A percentile compares a stretch with the other conserved stretches of the same genome.
Conservation (phyloP, 2,329 filamentous ascomycete species). For the Falciphora oryzae region DNA sequence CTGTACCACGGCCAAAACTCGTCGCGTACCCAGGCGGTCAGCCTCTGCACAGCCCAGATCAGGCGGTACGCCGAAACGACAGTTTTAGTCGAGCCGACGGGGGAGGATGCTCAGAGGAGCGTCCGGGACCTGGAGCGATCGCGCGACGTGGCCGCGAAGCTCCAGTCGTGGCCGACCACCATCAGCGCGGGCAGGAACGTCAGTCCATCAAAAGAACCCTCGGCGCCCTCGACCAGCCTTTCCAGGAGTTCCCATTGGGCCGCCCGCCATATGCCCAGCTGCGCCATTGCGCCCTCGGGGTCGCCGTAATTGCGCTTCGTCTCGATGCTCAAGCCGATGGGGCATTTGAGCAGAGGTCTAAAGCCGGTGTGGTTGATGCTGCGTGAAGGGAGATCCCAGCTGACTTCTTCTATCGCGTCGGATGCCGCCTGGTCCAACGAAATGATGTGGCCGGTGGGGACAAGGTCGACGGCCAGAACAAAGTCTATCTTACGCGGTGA, state of each 20-base stretch:
- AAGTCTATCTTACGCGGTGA: too few species aligned
- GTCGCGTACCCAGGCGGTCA: neutral
- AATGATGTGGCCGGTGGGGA: too few species aligned
- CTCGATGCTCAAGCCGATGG: slow-evolving; percentile 10
- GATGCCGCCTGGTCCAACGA: too few species aligned
- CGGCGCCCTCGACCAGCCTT: too few species aligned
- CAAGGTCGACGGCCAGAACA: too few species aligned
- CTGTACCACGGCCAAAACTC: slow-evolving; percentile 6
- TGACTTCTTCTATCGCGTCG: too few species aligned
- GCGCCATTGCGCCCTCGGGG: slow-evolving; percentile 1
- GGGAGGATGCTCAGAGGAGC: neutral
- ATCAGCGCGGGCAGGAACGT: slow-evolving; percentile 1
- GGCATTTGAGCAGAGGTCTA: slow-evolving; percentile 1
- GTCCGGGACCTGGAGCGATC: neutral
- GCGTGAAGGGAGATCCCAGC: too few species aligned
- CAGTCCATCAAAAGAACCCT: neutral
- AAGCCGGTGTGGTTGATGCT: slow-evolving; percentile 9
- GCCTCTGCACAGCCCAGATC: slow-evolving; percentile 3
- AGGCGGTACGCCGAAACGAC: neutral
- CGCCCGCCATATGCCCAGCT: slow-evolving; percentile 8
- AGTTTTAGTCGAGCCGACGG: slow-evolving; percentile 1
- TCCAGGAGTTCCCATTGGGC: slow-evolving; percentile 9
- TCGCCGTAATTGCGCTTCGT: slow-evolving; percentile 2
- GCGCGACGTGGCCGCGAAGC: slow-evolving; percentile 2
- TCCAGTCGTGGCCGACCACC: slow-evolving; percentile 7